Conservation (phyloP, 306 rosid species). For the Ochetophila trinervis region DNA sequence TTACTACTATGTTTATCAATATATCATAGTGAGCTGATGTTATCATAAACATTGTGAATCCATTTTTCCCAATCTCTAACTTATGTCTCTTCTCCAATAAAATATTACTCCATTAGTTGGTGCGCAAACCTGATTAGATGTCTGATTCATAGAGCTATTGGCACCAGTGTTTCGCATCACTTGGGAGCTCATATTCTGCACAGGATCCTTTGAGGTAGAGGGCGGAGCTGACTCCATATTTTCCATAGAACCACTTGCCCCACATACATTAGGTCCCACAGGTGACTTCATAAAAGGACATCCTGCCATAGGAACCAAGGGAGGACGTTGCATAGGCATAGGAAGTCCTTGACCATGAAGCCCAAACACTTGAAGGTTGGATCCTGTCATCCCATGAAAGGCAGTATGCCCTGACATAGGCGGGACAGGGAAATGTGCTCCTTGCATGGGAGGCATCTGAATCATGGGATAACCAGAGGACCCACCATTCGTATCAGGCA, state of each 20-base stretch:
- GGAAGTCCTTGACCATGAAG: slow-evolving; percentile 73
- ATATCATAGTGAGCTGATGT: background rate
- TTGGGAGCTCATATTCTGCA: slow-evolving; percentile 41
- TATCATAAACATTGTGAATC: background rate
- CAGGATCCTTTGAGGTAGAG: slow-evolving; percentile 47
- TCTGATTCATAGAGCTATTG: slow-evolving; percentile 37
- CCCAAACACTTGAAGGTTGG: slow-evolving; percentile 61
- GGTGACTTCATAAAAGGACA: slow-evolving; percentile 49
- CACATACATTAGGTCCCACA: slow-evolving; percentile 33
- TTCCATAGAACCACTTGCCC: slow-evolving; percentile 46
- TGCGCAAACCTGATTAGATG: slow-evolving; percentile 52
- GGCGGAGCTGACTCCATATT: slow-evolving; percentile 45
- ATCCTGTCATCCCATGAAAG: slow-evolving; percentile 58
- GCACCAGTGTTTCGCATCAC: slow-evolving; percentile 36
- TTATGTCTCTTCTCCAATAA: slow-evolving; percentile 6
- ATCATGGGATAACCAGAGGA: slow-evolving; percentile 64
- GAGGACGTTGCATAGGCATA: slow-evolving; percentile 48
- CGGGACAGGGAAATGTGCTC: slow-evolving; percentile 58
- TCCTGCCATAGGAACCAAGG: slow-evolving; percentile 41
- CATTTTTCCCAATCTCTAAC: background rate
- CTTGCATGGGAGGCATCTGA: slow-evolving; percentile 75
- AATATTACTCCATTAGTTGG: slow-evolving; percentile 6
- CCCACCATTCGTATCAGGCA: slow-evolving; percentile 67
- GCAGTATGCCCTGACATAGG: slow-evolving; percentile 53
- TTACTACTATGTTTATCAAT: background rate